These are phyloP conservation scores for Fusarium avenaceum DNA, from an alignment of 2,329 filamentous ascomycete genomes.

Conservation along the genomic window DNA sequence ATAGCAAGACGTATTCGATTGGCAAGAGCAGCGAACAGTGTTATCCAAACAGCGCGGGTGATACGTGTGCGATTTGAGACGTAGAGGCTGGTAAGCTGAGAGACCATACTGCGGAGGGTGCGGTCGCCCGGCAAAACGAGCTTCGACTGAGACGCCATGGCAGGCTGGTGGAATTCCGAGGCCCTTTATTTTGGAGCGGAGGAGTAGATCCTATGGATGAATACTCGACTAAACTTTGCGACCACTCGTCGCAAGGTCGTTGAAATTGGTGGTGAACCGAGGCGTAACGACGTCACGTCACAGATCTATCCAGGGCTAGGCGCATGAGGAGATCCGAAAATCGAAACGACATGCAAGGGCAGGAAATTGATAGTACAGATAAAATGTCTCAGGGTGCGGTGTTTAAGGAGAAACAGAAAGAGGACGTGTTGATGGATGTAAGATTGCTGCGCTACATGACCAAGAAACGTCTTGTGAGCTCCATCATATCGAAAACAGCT, in stretches of 20 bases:
- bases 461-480: slow-evolving; percentile 28
- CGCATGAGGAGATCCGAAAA: slow-evolving; percentile 31
- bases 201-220: neutral
- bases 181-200: slow-evolving; percentile 1
- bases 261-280: slow-evolving; percentile 15
- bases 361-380: neutral
- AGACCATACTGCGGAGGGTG: slow-evolving; percentile 74
- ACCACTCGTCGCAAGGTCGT: slow-evolving; percentile 8
- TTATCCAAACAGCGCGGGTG: slow-evolving; percentile 85
- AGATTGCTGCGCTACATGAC: slow-evolving; percentile 21
- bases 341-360: slow-evolving; percentile 8
- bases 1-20: slow-evolving; percentile 94
- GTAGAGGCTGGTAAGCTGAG: slow-evolving; percentile 79
- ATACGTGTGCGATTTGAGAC: slow-evolving; percentile 84
- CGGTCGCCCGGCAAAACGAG: slow-evolving; percentile 71
- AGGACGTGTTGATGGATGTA: slow-evolving; percentile 17
- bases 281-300: slow-evolving; percentile 47
- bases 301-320: slow-evolving; percentile 29
- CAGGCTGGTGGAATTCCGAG: slow-evolving; percentile 18
- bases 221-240: neutral
- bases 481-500: slow-evolving; percentile 25
- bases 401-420: neutral
- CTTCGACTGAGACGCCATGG: slow-evolving; percentile 84
- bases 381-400: neutral
- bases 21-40: slow-evolving; percentile 82